These are phyloP conservation scores for Diaporthe velutina DNA, from an alignment of 2,329 filamentous ascomycete genomes.

Conservation along the genomic window DNA sequence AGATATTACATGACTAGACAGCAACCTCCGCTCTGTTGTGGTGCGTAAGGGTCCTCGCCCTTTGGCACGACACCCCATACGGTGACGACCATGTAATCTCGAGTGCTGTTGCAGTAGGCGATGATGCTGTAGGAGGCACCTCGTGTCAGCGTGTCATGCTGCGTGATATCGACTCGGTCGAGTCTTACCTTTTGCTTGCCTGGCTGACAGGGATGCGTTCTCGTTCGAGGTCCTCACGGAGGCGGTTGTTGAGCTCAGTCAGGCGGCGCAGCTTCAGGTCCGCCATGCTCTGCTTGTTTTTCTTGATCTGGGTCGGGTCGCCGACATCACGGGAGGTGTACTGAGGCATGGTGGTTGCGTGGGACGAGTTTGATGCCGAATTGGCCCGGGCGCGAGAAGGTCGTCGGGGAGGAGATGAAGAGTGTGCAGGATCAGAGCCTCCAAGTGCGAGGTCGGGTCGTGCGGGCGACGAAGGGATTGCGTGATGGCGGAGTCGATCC, in stretches of 20 bases:
- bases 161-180: constrained; percentile 14
- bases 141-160: constrained; percentile 26
- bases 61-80: constrained; percentile 96
- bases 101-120: constrained; percentile 96
- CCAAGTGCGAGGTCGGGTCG: constrained; percentile 33
- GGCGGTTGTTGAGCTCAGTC: constrained; percentile 95
- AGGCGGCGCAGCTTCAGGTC: constrained; percentile 96
- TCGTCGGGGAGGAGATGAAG: constrained; percentile 40
- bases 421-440: constrained; percentile 28
- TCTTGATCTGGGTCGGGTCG: constrained; percentile 79
- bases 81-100: constrained; percentile 98
- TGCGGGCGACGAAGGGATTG: constrained; percentile 32
- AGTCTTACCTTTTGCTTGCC: constrained; percentile 83
- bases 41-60: constrained; percentile 97
- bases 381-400: constrained; percentile 39
- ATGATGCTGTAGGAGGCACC: constrained; percentile 77
- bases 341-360: constrained; percentile 67
- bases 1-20: constrained; percentile 88
- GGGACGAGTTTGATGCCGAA: constrained; percentile 42
- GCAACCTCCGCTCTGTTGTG: constrained; percentile 92
- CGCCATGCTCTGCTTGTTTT: constrained; percentile 99
- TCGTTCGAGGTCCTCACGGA: constrained; percentile 95
- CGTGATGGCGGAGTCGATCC: constrained; percentile 22
- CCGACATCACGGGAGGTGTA: constrained; percentile 77
- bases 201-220: constrained; percentile 96